Evolutionary conservation across 192 early-diverging fungal genomes (phyloP), one percentile per base, ranked within the genome.

Genomic region (Spizellomyces sp.): DNA sequence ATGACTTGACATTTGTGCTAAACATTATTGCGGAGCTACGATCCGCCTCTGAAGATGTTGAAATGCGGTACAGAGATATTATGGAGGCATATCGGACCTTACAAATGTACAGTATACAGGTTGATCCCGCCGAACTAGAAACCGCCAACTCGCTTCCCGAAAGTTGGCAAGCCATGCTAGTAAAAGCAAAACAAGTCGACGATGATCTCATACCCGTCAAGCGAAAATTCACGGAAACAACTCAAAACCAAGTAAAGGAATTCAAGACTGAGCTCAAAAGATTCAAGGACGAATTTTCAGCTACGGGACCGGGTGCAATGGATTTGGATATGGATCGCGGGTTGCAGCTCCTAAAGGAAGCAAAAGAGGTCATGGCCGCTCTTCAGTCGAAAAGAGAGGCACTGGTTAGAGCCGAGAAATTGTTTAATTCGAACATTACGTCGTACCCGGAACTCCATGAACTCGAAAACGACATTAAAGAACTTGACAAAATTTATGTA

Each of bases 361-460:
- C 84, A 1, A 83, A 87, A 47, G 80, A 81, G 6, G 72, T 65
- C 3, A 52, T 86, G 14, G 71, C 74, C n/a, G 45, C 62, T 5
- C 86, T 86, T 58, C 70, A 82, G 0, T 44, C 69, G 5, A 73
- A 70, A 48, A 62, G 81, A 43, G 86, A 88, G 61, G 58, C 69
- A 47, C 78, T 88, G n/a, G 86, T 88, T 5, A 55, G 68, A n/a
- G 86, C 84, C 9, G 85, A 88, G 74, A 87, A 87, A 48, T 72
- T 86, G 48, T 88, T 88, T 70, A 84, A 86, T 70, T 71, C 87
- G 10, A 75, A 71, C 57, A 84, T 88, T 36, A 81, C 85, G n/a
- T 81, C 85, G 14, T 87, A 88, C 63, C 85, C 87, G 42, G 86
- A 88, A 69, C 76, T 88, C 12, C 81, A 77, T 65, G 84, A 87